Base-by-base conservation (phyloP, 495 filamentous ascomycete genomes). In the Xylaria scruposa region DNA sequence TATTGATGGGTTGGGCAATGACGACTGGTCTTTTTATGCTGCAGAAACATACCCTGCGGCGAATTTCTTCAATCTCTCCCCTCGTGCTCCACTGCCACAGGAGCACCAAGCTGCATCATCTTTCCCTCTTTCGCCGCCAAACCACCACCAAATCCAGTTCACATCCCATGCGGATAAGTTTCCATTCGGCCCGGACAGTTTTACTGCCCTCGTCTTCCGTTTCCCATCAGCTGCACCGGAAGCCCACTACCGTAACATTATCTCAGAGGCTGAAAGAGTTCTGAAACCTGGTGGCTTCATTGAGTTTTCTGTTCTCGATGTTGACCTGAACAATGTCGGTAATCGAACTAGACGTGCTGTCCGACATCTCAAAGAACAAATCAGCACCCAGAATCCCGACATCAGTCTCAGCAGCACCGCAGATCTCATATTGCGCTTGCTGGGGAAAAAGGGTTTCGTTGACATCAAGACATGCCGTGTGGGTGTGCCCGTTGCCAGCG, bases 1-100 rank as follows among this genome's bases (percentile, higher is more conserved):
- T 26, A 87, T 99, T 51, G 96, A 99, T 80, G 97, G 97, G 13
- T 88, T 99, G 38, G 85, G 83, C 36, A 83, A 90, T 72, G 90
- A 96, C 74, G 97, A 99, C 79, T 99, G 97, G 97, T 97, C 95
- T 4, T 98, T 97, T 82, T 99, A 97, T 79, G 95, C 93, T 62
- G 94, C 96, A 17, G 87, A 97, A 78, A 97, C 94, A 3, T 98
- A 99, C 74, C 93, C 93, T 0, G 87, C 87, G 38, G 92, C 93
- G 0, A 92, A 90, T 24, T 91, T 99, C 70, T 97, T 97, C 85
- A 97, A 93, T 76, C 86, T 95, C 40, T 91, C 89, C 15, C 87
- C 88, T 9, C 86, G 84, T 78, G 79, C 80, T 42, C 81, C 80
- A 53, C 70, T 83, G 24, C 77, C 79, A 0, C 64, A 79, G 58